Percentiles rank a stretch among this genome's conserved stretches.
Conservation (phyloP, 1,284 basidiomycete species). For the Ustilago esculenta region DNA sequence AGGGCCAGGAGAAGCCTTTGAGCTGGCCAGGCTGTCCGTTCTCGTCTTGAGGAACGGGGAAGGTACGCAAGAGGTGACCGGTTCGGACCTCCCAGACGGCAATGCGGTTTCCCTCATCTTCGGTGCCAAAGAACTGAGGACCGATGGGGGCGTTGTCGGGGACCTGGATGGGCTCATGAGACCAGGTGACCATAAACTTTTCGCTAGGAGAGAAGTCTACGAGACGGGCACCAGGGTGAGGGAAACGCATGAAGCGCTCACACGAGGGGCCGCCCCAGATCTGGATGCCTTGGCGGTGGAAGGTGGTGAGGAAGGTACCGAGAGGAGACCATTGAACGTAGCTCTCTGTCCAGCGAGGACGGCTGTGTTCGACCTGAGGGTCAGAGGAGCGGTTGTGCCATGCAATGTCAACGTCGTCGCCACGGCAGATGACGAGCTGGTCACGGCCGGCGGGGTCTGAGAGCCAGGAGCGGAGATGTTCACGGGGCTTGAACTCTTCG, state of each 20-base stretch:
- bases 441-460: conserved; percentile 91
- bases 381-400: conserved; percentile 94
- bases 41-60: conserved; percentile 73
- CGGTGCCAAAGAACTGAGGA: conserved; percentile 80
- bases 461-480: conserved; percentile 94
- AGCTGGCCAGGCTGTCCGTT: conserved; percentile 68
- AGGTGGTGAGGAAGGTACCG: conserved; percentile 91
- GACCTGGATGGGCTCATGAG: conserved; percentile 90
- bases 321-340: conserved; percentile 98
- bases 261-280: conserved; percentile 94
- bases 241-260: conserved; percentile 86
- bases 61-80: conserved; percentile 89
- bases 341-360: conserved; percentile 92
- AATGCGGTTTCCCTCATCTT: conserved; percentile 96
- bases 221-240: conserved; percentile 92
- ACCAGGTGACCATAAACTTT: conserved; percentile 97
- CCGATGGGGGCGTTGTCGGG: conserved; percentile 77
- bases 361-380: conserved; percentile 78
- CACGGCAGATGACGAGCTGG: conserved; percentile 93
- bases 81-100: conserved; percentile 98
- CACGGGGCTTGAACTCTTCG: conserved; percentile 87
- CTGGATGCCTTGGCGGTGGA: conserved; percentile 94
- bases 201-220: conserved; percentile 99
- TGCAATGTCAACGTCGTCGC: conserved; percentile 87
- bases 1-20: conserved; percentile 85